phyloP scores from a whole-genome alignment of 257 asterid species.

The Salvia rosmarinus region DNA sequence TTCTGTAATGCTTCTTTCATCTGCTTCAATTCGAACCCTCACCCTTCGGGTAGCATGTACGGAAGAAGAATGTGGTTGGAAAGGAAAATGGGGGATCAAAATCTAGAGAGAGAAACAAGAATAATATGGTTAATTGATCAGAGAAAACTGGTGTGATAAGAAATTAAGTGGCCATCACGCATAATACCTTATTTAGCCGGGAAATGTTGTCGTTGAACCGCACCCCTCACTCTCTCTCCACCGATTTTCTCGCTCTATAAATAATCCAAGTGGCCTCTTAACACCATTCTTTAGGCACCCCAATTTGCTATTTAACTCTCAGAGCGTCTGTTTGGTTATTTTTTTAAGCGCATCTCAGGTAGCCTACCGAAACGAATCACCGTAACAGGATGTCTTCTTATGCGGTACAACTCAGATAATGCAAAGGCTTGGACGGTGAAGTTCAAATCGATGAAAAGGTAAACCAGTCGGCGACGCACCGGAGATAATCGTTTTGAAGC shows the following conservation, averaged over 20 bases:
- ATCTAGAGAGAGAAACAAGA: conserved; percentile 38
- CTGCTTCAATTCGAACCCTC: conserved; percentile 33
- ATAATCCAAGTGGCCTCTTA: conserved; percentile 14
- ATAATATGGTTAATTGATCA: conserved; percentile 32
- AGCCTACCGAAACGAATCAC: too few relatives aligned
- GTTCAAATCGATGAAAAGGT: too few relatives aligned
- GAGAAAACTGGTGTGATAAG: conserved; percentile 29
- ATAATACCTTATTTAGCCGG: conserved; percentile 44
- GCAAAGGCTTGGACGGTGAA: too few relatives aligned
- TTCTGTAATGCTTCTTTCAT: too few relatives aligned
- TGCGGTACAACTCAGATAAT: too few relatives aligned
- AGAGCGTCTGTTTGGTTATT: too few relatives aligned
- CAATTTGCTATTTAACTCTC: neutral
- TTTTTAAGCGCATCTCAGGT: too few relatives aligned
- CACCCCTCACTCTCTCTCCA: conserved; percentile 29
- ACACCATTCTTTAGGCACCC: conserved; percentile 10
- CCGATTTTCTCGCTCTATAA: conserved; percentile 42
- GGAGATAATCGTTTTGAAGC: too few relatives aligned
- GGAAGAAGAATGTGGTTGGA: conserved; percentile 36
- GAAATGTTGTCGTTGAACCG: conserved; percentile 55
- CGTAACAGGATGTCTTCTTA: too few relatives aligned
- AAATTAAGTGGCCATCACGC: conserved; percentile 41
- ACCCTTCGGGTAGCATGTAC: conserved; percentile 30
- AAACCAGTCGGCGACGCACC: too few relatives aligned
- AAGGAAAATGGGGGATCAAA: conserved; percentile 32